Percentiles rank a stretch among this genome's conserved stretches.
phyloP scores from a whole-genome alignment of 768 basidiomycete species.

The Zangia roseola region DNA sequence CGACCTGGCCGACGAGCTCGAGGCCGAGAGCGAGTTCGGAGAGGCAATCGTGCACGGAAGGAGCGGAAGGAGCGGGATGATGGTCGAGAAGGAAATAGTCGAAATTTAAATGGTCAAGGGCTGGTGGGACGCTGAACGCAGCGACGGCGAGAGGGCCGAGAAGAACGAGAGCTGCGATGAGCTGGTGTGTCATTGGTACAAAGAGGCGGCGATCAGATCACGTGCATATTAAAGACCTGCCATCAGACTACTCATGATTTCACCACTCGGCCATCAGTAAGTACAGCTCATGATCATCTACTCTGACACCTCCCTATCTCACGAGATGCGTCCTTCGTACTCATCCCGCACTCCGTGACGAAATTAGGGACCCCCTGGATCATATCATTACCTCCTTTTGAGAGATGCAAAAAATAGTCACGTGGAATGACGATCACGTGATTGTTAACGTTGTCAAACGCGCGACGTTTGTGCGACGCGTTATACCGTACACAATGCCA shows the following conservation, averaged over 20 bases:
- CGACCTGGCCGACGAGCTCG: conserved; percentile 85
- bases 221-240: too few relatives aligned
- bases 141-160: conserved; percentile 1
- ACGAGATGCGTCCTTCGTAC: too few relatives aligned
- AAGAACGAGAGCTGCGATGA: conserved; percentile 8
- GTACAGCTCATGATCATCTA: too few relatives aligned
- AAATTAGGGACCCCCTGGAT: too few relatives aligned
- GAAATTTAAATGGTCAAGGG: conserved; percentile 58
- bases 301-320: too few relatives aligned
- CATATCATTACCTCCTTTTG: too few relatives aligned
- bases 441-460: neutral
- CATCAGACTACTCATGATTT: too few relatives aligned
- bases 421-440: conserved; percentile 9
- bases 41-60: conserved; percentile 61
- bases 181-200: conserved; percentile 12
- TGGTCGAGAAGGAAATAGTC: conserved; percentile 84
- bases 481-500: conserved; percentile 20
- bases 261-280: too few relatives aligned
- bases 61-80: conserved; percentile 46
- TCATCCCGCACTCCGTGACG: too few relatives aligned
- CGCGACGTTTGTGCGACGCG: neutral
- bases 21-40: conserved; percentile 68
- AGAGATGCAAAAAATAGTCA: too few relatives aligned
- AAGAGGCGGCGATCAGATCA: neutral
- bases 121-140: conserved; percentile 20